Evolutionary conservation across 192 early-diverging fungal species (phyloP), one percentile per base, ranked within the genome.

Genomic region (Chytriomyces sp.): DNA sequence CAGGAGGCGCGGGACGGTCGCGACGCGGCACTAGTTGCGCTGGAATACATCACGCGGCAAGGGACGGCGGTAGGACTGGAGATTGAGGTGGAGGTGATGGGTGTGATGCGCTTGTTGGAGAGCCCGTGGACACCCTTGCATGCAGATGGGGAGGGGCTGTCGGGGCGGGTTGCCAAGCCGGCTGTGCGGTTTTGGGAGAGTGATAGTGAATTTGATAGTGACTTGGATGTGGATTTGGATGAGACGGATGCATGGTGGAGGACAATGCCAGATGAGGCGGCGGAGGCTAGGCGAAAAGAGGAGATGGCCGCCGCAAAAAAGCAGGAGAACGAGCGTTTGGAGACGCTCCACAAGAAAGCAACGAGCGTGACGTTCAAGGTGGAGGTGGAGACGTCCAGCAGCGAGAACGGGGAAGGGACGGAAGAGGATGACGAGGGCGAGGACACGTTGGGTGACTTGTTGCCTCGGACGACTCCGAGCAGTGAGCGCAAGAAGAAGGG

Each of bases 121-220:
- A 65, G 75, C 39, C 71, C 78, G 0, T 75, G 69, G 64, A 73
- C 79, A 19, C 76, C 70, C 0, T 62, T 78, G 39, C 22, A 22
- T 12, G 58, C 39, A 36, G 64, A 39, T n/a, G 54, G 65, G 4
- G 78, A 64, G 10, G 78, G 74, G 44, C 54, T 74, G 17, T 58
- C 39, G 22, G 58, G 14, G 31, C 77, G 59, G 41, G 19, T 68
- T 33, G 61, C 39, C 3, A 74, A 73, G 32, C 32, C 32, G 39
- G 61, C 62, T 19, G 39, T 61, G 52, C 55, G 80, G 44, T 70
- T 55, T 40, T 86, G 85, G 85, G 79, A 84, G 0, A 70, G 41
- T 12, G 85, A 86, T 64, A 39, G 56, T 17, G 82, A 84, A 28
- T 86, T 78, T 76, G 85, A 86, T 52, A 83, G 81, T 44, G 85